phyloP scores from a whole-genome alignment of 1,139 yeast genomes.

The Saccharomyces hybrid region DNA sequence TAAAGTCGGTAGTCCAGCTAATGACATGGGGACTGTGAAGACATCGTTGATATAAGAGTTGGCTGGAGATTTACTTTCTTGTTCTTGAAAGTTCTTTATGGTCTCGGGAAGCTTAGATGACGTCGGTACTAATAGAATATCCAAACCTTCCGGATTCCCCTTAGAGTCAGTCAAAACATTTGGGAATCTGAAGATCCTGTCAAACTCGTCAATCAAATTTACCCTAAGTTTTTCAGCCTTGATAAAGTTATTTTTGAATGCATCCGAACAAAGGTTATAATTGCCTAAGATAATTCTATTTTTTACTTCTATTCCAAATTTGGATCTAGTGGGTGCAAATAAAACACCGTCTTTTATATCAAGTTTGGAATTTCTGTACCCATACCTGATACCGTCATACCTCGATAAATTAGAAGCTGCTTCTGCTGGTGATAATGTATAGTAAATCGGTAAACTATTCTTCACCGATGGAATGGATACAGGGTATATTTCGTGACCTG shows the following conservation, averaged over 20 bases:
- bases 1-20: conserved; percentile 86
- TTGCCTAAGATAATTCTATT: conserved; percentile 79
- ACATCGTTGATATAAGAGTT: conserved; percentile 73
- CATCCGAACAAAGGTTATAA: conserved; percentile 65
- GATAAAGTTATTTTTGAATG: conserved; percentile 69
- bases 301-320: conserved; percentile 75
- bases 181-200: conserved; percentile 47
- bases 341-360: conserved; percentile 35
- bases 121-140: conserved; percentile 68
- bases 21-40: conserved; percentile 80
- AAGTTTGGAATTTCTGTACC: conserved; percentile 39
- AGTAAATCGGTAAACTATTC: conserved; percentile 72
- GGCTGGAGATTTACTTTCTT: conserved; percentile 41
- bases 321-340: conserved; percentile 53
- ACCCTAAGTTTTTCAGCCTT: conserved; percentile 68
- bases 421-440: conserved; percentile 83
- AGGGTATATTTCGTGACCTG: conserved; percentile 51
- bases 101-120: conserved; percentile 54
- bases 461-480: conserved; percentile 66
- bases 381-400: conserved; percentile 86
- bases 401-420: conserved; percentile 88
- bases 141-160: conserved; percentile 40
- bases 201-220: conserved; percentile 55
- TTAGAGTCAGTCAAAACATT: conserved; percentile 37
- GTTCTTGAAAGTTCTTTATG: conserved; percentile 36